These are phyloP conservation scores for Leishmania braziliensis DNA, from an alignment of 208 protist species.

Conservation along the genomic window DNA sequence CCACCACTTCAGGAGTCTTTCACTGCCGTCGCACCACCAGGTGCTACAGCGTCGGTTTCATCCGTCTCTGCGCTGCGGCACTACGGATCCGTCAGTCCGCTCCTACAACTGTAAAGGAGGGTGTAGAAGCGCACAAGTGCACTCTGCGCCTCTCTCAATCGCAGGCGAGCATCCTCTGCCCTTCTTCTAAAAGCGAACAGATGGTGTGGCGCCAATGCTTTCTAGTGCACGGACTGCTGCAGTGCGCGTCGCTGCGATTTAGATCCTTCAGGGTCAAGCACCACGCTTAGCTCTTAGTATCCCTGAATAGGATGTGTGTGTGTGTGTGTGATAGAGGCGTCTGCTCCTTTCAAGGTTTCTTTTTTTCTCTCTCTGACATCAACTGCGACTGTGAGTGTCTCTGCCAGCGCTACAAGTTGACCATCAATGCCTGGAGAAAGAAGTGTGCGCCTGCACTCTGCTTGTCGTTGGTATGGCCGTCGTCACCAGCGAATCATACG, in stretches of 20 bases:
- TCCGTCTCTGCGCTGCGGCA: conserved; percentile 9
- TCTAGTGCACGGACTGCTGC: neutral
- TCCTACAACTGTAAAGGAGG: conserved; percentile 1
- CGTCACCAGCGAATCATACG: neutral
- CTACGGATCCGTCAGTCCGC: conserved; percentile 28
- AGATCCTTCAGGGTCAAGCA: neutral
- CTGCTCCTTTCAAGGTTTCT: neutral
- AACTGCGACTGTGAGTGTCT: neutral
- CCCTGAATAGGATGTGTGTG: neutral
- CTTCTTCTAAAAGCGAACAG: neutral
- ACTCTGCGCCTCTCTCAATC: neutral
- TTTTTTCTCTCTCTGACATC: neutral
- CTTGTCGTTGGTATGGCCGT: neutral
- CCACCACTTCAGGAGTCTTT: neutral
- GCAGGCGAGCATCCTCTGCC: neutral
- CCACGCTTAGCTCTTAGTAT: neutral
- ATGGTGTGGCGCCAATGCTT: neutral
- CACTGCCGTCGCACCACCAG: neutral
- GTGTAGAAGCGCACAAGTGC: neutral
- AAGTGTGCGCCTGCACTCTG: neutral
- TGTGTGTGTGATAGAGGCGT: neutral
- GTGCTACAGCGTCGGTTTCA: neutral
- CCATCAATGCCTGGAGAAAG: neutral
- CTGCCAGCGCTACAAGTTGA: neutral
- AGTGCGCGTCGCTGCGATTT: neutral